These are phyloP conservation scores for Saccharata proteae DNA, from an alignment of 2,329 filamentous ascomycete genomes.

Conservation along the genomic window DNA sequence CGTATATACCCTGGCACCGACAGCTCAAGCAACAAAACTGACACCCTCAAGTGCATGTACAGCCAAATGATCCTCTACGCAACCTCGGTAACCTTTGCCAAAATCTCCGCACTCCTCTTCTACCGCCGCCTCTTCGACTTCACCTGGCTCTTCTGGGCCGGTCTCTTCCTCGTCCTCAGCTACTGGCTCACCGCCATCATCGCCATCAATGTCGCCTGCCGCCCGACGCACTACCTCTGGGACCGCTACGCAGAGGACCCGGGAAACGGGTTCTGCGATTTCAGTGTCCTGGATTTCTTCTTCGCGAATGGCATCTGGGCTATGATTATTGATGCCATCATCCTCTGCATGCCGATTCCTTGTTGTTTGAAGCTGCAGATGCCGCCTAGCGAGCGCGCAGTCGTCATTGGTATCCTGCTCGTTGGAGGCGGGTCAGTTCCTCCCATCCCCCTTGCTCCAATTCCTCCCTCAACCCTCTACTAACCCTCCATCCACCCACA, in stretches of 20 bases:
- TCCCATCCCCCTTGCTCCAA: no score
- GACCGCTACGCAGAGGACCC: slow-evolving; percentile 24
- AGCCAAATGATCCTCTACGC: slow-evolving; percentile 37
- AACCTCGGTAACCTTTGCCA: slow-evolving; percentile 41
- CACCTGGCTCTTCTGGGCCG: slow-evolving; percentile 28
- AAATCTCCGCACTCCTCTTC: slow-evolving; percentile 40
- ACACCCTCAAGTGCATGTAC: background rate
- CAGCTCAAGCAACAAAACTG: background rate
- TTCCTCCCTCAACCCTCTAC: background rate
- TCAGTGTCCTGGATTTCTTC: slow-evolving; percentile 36
- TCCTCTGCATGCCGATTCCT: slow-evolving; percentile 22
- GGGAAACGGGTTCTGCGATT: slow-evolving; percentile 30
- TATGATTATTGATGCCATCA: slow-evolving; percentile 22
- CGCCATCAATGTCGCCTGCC: slow-evolving; percentile 28
- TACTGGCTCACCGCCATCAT: slow-evolving; percentile 37
- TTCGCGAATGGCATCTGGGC: slow-evolving; percentile 33
- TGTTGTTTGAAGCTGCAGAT: slow-evolving; percentile 20
- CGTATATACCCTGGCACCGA: background rate
- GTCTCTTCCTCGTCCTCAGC: slow-evolving; percentile 30
- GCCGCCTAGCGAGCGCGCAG: slow-evolving; percentile 8
- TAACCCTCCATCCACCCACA: background rate
- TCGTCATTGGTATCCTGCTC: slow-evolving; percentile 5
- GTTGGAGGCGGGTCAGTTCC: slow-evolving; percentile 8
- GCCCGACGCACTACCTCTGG: slow-evolving; percentile 36
- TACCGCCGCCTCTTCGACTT: slow-evolving; percentile 46